Conservation (phyloP, 1,284 basidiomycete species). For the Amylostereum areolatum region DNA sequence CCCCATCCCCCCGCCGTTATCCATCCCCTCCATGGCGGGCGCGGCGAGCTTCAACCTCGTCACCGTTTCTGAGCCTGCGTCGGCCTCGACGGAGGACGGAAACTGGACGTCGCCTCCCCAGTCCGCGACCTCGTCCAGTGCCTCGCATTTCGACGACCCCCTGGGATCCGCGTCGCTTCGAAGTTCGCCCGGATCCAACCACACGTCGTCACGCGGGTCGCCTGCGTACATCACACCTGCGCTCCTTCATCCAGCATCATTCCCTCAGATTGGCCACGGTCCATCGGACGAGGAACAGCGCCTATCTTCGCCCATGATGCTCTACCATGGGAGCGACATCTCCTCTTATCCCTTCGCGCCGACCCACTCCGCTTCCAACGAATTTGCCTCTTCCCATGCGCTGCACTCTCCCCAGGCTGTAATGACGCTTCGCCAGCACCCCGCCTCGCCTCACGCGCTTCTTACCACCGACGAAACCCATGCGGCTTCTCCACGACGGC, state of each 20-base stretch:
- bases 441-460: slow-evolving; percentile 1
- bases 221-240: neutral
- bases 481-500: slow-evolving; percentile 7
- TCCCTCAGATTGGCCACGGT: too few relatives aligned
- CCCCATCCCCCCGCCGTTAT: slow-evolving; percentile 22
- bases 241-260: neutral
- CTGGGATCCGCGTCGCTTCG: slow-evolving; percentile 5
- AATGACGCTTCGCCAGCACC: neutral
- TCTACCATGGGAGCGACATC: neutral
- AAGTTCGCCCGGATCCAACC: slow-evolving; percentile 7
- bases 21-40: slow-evolving; percentile 24
- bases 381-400: neutral
- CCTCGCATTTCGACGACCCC: slow-evolving; percentile 10
- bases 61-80: slow-evolving; percentile 22
- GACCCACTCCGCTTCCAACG: neutral
- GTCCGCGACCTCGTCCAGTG: slow-evolving; percentile 17
- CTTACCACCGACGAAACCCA: slow-evolving; percentile 7
- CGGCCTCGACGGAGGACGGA: slow-evolving; percentile 26
- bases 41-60: slow-evolving; percentile 13
- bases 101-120: slow-evolving; percentile 21
- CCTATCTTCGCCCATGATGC: neutral
- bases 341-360: neutral
- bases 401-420: neutral
- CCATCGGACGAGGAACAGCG: neutral
- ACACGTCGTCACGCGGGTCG: neutral